Percentiles rank a stretch among this genome's conserved stretches.
These are phyloP conservation scores for Chalciporus piperatoides DNA, from an alignment of 1,284 basidiomycete genomes.

Conservation along the genomic window DNA sequence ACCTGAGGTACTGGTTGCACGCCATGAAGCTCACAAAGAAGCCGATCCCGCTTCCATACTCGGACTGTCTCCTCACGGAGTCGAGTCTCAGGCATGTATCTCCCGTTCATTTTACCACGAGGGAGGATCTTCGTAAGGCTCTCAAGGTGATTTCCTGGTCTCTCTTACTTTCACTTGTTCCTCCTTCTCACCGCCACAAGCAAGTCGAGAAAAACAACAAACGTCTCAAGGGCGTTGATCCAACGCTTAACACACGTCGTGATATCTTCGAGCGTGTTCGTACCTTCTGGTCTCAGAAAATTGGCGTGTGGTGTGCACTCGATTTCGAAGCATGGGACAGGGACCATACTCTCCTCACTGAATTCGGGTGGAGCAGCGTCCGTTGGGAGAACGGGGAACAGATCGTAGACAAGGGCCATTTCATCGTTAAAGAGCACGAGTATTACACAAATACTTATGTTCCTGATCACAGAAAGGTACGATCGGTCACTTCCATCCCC, in stretches of 20 bases:
- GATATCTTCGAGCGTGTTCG: slow-evolving; percentile 64
- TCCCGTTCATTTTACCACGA: slow-evolving; percentile 54
- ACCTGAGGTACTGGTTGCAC: slow-evolving; percentile 80
- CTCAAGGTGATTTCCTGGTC: slow-evolving; percentile 45
- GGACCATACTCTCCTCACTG: slow-evolving; percentile 66
- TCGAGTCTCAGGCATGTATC: slow-evolving; percentile 53
- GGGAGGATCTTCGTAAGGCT: slow-evolving; percentile 50
- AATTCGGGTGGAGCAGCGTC: slow-evolving; percentile 68
- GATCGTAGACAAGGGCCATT: slow-evolving; percentile 52
- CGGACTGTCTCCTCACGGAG: slow-evolving; percentile 61
- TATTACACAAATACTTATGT: slow-evolving; percentile 63
- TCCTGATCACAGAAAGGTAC: slow-evolving; percentile 56
- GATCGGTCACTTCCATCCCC: slow-evolving; percentile 12
- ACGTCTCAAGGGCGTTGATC: slow-evolving; percentile 58
- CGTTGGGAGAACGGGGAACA: slow-evolving; percentile 52
- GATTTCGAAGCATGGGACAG: slow-evolving; percentile 81
- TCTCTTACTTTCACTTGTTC: too few relatives aligned
- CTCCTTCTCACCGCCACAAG: slow-evolving; percentile 34
- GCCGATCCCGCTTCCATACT: slow-evolving; percentile 66
- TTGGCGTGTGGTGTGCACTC: slow-evolving; percentile 67
- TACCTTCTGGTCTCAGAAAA: slow-evolving; percentile 55
- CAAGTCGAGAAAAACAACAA: slow-evolving; percentile 76
- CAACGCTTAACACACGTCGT: slow-evolving; percentile 52
- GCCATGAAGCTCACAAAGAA: slow-evolving; percentile 64
- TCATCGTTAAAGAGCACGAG: slow-evolving; percentile 61